phyloP scores from a whole-genome alignment of 768 basidiomycete genomes.

The Saitozyma sp. region DNA sequence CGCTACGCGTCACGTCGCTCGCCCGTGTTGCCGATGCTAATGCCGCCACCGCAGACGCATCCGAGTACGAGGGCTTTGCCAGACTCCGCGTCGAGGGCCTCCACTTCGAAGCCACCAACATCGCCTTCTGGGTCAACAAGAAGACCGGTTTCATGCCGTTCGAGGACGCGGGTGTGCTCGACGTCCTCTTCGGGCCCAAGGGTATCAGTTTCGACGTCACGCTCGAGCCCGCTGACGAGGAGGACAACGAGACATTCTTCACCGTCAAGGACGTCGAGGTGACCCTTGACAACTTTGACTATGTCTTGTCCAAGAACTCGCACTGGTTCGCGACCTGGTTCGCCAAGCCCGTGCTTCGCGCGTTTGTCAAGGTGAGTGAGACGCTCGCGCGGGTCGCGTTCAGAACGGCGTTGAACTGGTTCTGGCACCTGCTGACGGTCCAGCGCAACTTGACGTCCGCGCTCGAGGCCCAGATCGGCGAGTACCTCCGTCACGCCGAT shows the following conservation, averaged over 20 bases:
- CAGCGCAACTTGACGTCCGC: constrained; percentile 48
- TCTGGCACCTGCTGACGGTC: neutral
- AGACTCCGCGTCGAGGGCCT: constrained; percentile 53
- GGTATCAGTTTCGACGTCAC: constrained; percentile 54
- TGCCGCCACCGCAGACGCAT: constrained; percentile 34
- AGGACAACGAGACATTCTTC: constrained; percentile 55
- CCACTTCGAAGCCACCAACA: constrained; percentile 53
- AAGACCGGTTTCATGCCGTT: constrained; percentile 53
- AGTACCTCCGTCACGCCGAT: constrained; percentile 47
- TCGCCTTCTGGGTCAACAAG: constrained; percentile 54
- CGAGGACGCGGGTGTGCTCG: constrained; percentile 53
- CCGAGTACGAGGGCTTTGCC: constrained; percentile 51
- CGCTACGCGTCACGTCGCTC: too few species aligned
- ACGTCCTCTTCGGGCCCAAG: constrained; percentile 52
- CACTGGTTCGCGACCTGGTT: constrained; percentile 53
- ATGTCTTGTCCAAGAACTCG: constrained; percentile 49
- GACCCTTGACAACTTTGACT: constrained; percentile 51
- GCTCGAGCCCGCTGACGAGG: constrained; percentile 54
- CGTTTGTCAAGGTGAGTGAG: constrained; percentile 47
- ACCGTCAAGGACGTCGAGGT: constrained; percentile 53
- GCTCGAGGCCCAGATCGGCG: constrained; percentile 49
- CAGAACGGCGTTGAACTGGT: neutral
- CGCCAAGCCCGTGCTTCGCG: constrained; percentile 47
- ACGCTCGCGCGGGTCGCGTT: neutral
- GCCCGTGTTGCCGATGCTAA: too few species aligned